phyloP scores from a whole-genome alignment of 1,284 basidiomycete species.

The Ustilago esculenta region DNA sequence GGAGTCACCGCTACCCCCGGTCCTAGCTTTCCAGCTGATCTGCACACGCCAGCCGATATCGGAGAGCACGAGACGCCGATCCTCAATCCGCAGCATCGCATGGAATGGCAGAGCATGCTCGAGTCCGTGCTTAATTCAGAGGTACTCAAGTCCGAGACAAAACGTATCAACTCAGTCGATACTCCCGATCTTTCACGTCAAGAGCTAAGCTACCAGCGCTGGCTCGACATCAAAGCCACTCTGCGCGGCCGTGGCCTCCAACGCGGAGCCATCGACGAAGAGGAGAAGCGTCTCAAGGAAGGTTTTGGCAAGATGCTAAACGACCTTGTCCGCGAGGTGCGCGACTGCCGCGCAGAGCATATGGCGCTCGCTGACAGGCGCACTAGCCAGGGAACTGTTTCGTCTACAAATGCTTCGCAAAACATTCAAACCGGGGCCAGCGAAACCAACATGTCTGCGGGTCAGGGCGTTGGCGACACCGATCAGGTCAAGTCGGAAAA shows the following conservation, averaged over 20 bases:
- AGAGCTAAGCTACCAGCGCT: conserved; percentile 71
- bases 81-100: conserved; percentile 53
- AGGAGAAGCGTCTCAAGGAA: conserved; percentile 82
- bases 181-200: conserved; percentile 54
- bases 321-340: conserved; percentile 82
- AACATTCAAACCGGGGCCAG: background rate
- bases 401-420: conserved; percentile 67
- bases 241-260: conserved; percentile 72
- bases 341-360: conserved; percentile 74
- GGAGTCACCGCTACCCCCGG: conserved; percentile 31
- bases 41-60: conserved; percentile 30
- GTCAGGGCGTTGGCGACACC: conserved; percentile 2
- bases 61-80: conserved; percentile 46
- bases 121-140: conserved; percentile 64
- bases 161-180: conserved; percentile 68
- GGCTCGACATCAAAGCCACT: conserved; percentile 89
- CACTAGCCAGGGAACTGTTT: background rate
- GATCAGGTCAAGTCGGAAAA: conserved; percentile 15
- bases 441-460: conserved; percentile 3
- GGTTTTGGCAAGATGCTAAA: conserved; percentile 82
- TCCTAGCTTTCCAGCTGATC: conserved; percentile 40
- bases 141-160: conserved; percentile 65
- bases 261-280: conserved; percentile 78
- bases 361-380: conserved; percentile 60
- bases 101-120: conserved; percentile 67